Evolutionary conservation across 2,329 filamentous ascomycete genomes (phyloP).

Genomic region (Sclerotiophoma versabilis): DNA sequence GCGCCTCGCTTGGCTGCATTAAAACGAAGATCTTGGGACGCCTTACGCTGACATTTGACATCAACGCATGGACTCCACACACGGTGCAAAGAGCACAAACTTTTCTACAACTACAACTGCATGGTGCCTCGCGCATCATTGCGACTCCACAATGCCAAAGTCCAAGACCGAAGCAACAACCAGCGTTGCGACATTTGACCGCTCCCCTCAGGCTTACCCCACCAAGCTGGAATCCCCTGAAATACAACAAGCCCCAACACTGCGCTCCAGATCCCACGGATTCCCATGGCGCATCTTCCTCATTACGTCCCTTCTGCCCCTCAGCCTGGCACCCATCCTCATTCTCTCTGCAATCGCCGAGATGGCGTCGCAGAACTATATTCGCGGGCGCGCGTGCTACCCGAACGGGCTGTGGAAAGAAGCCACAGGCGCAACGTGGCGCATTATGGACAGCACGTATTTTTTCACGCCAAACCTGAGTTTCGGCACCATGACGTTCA

Average conservation of each 20-base stretch:
- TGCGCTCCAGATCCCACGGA: slow-evolving; percentile 17
- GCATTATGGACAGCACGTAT: slow-evolving; percentile 45
- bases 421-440: slow-evolving; percentile 37
- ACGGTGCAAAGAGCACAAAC: background rate
- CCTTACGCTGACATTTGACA: slow-evolving; percentile 7
- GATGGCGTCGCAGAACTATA: slow-evolving; percentile 35
- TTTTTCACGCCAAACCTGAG: slow-evolving; percentile 44
- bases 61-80: background rate
- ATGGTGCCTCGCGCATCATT: background rate
- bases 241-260: slow-evolving; percentile 3
- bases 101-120: background rate
- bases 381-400: slow-evolving; percentile 38
- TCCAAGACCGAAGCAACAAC: background rate
- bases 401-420: slow-evolving; percentile 44
- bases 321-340: slow-evolving; percentile 35
- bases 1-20: slow-evolving; percentile 14
- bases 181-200: background rate
- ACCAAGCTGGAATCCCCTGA: background rate
- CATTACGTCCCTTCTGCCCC: slow-evolving; percentile 26
- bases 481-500: slow-evolving; percentile 45
- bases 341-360: slow-evolving; percentile 39
- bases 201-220: background rate
- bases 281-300: slow-evolving; percentile 35
- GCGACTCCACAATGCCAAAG: background rate
- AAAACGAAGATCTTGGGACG: slow-evolving; percentile 4